Base-by-base conservation (phyloP, 371 early-diverging fungal genomes). In the Nosema muscidifuracis region DNA sequence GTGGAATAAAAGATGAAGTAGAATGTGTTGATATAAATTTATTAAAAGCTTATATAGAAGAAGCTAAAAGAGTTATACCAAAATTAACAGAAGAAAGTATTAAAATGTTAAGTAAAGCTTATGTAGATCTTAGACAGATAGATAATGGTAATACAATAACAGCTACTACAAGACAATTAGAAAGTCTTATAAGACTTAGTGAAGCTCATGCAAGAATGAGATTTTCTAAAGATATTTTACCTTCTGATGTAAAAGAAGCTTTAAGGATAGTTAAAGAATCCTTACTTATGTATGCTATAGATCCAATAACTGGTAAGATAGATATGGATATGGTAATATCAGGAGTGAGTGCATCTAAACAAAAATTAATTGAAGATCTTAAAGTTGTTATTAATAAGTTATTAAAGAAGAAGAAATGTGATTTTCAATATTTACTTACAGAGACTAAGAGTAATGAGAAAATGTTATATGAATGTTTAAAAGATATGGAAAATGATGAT, bases 191-290 rank as follows among this genome's bases (percentile, higher is more conserved):
- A 76, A 89, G 99, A 56, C 86, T 99, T 80, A 85, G 94, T 20
- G 99, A 99, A 81, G 98, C 97, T 1, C 93, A 94, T 77, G 99
- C 98, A 65, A 87, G 87, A 74, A 90, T 97, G 92, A 86, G 90
- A 84, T 88, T 80, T 34, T 58, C 44, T 13, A 74, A 36, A 56
- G 50, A 22, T 12, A 93, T 94, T 0, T 89, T 90, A 22, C 79
- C 83, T 9, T 60, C 66, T 20, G 95, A 94, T 81, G 94, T 93
- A 0, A 75, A 83, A 15, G 92, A 91, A 81, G 93, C 94, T 0
- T 72, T 86, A 64, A 66, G 88, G 28, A 71, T 99, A 65, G 88
- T 98, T 62, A 87, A 89, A 71, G 90, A 89, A 65, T 94, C 93
- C n/a, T 86, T 99, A 78, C 89, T 93, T 71, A 89, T 90, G 30